Conservation (phyloP, 139 green algal species). For the Chlamydomonas eustigma region DNA sequence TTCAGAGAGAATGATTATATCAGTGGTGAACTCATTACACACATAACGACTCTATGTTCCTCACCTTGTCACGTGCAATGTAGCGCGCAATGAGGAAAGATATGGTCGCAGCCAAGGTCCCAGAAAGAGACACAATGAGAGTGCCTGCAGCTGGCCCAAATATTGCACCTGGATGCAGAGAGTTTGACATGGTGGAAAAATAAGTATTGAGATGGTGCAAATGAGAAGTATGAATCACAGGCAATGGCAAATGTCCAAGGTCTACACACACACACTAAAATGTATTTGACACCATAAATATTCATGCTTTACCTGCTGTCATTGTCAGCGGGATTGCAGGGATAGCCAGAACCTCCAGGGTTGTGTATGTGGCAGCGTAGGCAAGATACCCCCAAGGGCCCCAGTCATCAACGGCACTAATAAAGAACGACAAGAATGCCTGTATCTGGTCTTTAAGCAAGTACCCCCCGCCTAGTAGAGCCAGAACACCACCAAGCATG, state of each 20-base stretch:
- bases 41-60: background rate
- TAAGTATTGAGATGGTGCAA: too few species aligned
- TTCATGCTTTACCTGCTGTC: conserved; percentile 53
- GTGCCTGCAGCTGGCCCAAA: conserved; percentile 79
- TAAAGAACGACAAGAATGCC: conserved; percentile 64
- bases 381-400: conserved; percentile 62
- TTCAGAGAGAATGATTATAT: too few species aligned
- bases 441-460: conserved; percentile 55
- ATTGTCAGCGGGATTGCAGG: conserved; percentile 80
- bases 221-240: too few species aligned
- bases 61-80: conserved; percentile 75
- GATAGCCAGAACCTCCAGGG: conserved; percentile 59
- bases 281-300: too few species aligned
- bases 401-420: conserved; percentile 61
- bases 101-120: conserved; percentile 71
- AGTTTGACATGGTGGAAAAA: too few species aligned
- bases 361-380: conserved; percentile 67
- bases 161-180: conserved; percentile 50
- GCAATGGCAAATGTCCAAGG: too few species aligned
- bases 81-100: conserved; percentile 94
- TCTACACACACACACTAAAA: too few species aligned
- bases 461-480: conserved; percentile 35
- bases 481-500: conserved; percentile 5
- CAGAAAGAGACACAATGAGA: conserved; percentile 65
- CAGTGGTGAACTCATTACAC: too few species aligned